Evolutionary conservation across 139 green algal species (phyloP), one percentile per base, ranked within the genome.

Genomic region (Volvox reticuliferus): DNA sequence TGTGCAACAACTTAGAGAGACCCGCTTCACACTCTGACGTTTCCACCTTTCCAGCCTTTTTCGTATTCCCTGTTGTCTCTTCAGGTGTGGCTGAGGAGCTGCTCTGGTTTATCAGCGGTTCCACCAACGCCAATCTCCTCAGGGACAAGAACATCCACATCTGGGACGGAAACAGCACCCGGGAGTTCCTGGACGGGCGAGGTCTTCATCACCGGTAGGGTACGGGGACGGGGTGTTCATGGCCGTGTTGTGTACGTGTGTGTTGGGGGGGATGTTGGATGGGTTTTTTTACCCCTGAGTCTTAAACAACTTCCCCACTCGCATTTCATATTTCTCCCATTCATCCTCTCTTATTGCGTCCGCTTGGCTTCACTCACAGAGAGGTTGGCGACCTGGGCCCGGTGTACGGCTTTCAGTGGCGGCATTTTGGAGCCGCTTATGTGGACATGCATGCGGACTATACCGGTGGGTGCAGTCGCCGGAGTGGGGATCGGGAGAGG

Each of bases 391-490:
- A 99, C 92, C 94, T 99, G 76, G 98, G 98, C 5, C 98, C 98
- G 0, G 98, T 99, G 71, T 99, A 99, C 84, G 98, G 98, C 92
- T 99, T 99, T 94, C 98, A 99, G 96, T 99, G 98, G 98, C 95
- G 98, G 20, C 98, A 99, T 94, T 99, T 99, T 96, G 98, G 98
- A 17, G 98, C 98, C 2, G 88, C 97, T 80, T 99, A 99, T 95
- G 95, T 79, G 18, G 93, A 99, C 96, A 99, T 99, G 97, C 97
- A 99, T 89, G 94, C 97, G n/a, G 97, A 99, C 93, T 99, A 99
- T 94, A 95, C 78, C 20, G 97, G 95, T 96, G 86, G 32, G 63
- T 22, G 5, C 44, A 55, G 9, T 55, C 44, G 5, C 44, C 44
- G 9, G 44, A 9, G 44, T 55, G 44, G 44, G 44, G 44, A n/a